These are phyloP conservation scores for Pelargonium cotyledonis DNA, from an alignment of 441 rosid species.

Conservation along the genomic window DNA sequence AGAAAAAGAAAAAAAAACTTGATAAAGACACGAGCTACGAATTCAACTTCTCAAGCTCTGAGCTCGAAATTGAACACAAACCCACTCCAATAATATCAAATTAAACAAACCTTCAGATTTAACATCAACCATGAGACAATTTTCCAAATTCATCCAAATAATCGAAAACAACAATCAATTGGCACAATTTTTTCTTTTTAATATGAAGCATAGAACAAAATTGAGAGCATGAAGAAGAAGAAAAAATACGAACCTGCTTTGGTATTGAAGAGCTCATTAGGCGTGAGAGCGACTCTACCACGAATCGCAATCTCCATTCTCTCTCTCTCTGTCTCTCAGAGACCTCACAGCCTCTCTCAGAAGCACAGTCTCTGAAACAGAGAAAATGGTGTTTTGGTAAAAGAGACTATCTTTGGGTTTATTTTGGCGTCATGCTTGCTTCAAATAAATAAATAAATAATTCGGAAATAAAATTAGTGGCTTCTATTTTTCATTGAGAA, in stretches of 20 bases:
- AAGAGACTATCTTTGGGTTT: not conserved
- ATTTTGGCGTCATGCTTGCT: not conserved
- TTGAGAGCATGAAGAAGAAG: not conserved
- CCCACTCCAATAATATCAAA: not conserved
- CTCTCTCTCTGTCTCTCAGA: not conserved
- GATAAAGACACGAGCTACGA: not conserved
- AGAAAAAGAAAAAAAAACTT: not conserved
- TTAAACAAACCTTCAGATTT: not conserved
- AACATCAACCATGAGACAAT: not conserved
- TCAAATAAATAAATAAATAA: too few relatives aligned
- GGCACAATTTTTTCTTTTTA: not conserved
- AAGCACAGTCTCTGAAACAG: not conserved
- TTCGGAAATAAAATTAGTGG: too few relatives aligned
- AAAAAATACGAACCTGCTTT: conserved; percentile 51
- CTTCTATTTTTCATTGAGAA: too few relatives aligned
- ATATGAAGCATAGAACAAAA: not conserved
- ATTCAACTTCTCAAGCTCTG: not conserved
- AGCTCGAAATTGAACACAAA: not conserved
- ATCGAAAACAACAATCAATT: not conserved
- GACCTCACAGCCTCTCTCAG: conserved; percentile 15
- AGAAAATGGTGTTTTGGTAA: not conserved
- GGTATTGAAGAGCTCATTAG: conserved; percentile 55
- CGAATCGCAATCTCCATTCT: conserved; percentile 71
- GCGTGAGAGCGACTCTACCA: conserved; percentile 81
- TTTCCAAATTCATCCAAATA: not conserved